Conservation (phyloP, 495 filamentous ascomycete species). For the Penicillium alfredii region DNA sequence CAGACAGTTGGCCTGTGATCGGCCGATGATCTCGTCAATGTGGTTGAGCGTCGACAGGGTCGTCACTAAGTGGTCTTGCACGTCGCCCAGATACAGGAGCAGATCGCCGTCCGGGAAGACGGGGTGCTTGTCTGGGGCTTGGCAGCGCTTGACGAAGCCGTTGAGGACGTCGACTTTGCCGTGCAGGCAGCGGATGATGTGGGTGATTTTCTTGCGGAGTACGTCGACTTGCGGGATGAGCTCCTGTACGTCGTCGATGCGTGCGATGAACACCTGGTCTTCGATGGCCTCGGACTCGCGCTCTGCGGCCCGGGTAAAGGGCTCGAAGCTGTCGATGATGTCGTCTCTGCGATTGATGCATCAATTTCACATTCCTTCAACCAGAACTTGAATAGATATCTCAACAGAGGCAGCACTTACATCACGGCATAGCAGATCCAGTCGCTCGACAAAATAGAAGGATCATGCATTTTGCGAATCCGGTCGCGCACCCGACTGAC, state of each 20-base stretch:
- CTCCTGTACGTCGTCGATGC: conserved; percentile 69
- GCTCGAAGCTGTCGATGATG: conserved; percentile 88
- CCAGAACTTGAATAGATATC: not conserved
- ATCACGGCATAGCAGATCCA: conserved; percentile 98
- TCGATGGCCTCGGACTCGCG: conserved; percentile 81
- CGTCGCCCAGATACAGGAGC: conserved; percentile 85
- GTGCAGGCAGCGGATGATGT: conserved; percentile 76
- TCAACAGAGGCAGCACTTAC: conserved; percentile 42
- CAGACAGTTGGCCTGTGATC: conserved; percentile 83
- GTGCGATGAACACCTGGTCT: conserved; percentile 81
- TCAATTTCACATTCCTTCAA: conserved; percentile 10
- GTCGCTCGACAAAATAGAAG: conserved; percentile 76
- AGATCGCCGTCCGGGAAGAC: conserved; percentile 86
- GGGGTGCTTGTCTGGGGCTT: conserved; percentile 66
- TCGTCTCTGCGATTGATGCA: conserved; percentile 58
- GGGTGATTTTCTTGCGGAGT: conserved; percentile 85
- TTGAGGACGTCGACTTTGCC: conserved; percentile 93
- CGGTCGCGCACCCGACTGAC: conserved; percentile 74
- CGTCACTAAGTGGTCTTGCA: conserved; percentile 96
- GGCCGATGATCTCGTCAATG: conserved; percentile 88
- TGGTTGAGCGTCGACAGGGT: conserved; percentile 85
- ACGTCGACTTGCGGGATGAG: conserved; percentile 78
- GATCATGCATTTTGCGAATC: conserved; percentile 78
- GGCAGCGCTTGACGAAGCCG: conserved; percentile 95
- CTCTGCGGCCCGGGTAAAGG: conserved; percentile 71